A percentile compares a stretch with the other conserved stretches of the same genome.
Conservation (phyloP, 495 filamentous ascomycete genomes). For the Chaetomium cochliodes region DNA sequence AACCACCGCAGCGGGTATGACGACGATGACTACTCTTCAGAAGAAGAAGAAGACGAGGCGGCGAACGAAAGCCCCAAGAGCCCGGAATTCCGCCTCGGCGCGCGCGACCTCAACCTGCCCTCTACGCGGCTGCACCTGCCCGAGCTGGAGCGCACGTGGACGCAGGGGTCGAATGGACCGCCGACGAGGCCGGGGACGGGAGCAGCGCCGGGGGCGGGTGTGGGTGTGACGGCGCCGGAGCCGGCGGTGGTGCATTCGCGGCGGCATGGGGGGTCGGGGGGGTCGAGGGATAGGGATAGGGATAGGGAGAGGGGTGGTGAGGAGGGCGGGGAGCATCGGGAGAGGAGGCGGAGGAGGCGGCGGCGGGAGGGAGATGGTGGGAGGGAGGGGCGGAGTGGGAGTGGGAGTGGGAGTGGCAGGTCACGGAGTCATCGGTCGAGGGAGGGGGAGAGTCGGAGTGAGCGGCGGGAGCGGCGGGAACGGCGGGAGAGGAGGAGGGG, state of each 20-base stretch:
- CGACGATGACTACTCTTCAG: too few species aligned
- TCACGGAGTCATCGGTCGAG: constrained; percentile 14
- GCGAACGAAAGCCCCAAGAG: constrained; percentile 42
- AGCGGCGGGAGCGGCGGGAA: background rate
- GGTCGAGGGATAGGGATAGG: too few species aligned
- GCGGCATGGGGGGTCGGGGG: background rate
- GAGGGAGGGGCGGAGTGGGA: constrained; percentile 12
- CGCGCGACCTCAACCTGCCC: constrained; percentile 39
- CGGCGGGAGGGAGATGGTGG: constrained; percentile 27
- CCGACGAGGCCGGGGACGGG: constrained; percentile 30
- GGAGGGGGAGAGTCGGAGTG: constrained; percentile 9
- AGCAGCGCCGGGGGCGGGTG: constrained; percentile 4
- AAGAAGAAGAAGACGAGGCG: background rate
- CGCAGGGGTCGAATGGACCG: constrained; percentile 35
- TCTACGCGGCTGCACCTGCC: constrained; percentile 44
- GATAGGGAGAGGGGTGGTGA: background rate
- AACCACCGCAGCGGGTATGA: too few species aligned
- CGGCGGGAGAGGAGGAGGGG: background rate
- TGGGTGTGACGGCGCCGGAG: constrained; percentile 16
- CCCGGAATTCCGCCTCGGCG: constrained; percentile 37
- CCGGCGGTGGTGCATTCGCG: constrained; percentile 19
- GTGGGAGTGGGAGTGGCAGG: constrained; percentile 19
- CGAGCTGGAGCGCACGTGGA: constrained; percentile 39
- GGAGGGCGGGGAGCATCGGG: constrained; percentile 8
- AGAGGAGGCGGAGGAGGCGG: constrained; percentile 16